These are phyloP conservation scores for Phymatotrichopsis omnivora DNA, from an alignment of 2,329 filamentous ascomycete species.

Conservation along the genomic window DNA sequence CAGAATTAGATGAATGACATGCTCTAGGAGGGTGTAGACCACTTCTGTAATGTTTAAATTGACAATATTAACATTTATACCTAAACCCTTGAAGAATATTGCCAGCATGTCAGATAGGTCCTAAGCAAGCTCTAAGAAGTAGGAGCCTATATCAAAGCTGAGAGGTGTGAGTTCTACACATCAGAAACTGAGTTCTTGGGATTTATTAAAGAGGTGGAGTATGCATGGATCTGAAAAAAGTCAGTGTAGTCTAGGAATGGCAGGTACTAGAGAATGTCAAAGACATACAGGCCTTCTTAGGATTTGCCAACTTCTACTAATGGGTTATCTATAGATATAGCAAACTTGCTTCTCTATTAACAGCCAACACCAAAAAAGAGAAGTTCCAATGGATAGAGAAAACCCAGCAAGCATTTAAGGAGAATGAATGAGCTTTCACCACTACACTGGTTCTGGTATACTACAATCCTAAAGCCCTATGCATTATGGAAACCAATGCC, in stretches of 20 bases:
- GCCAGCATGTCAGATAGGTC: conserved; percentile 30
- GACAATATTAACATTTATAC: conserved; percentile 27
- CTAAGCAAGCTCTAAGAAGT: conserved; percentile 26
- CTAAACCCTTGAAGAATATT: conserved; percentile 29
- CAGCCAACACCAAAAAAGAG: no score
- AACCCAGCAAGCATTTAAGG: no score
- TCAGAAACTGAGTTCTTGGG: conserved; percentile 32
- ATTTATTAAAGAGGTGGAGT: conserved; percentile 31
- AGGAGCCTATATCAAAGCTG: conserved; percentile 26
- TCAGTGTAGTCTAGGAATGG: conserved; percentile 31
- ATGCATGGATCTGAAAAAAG: conserved; percentile 30
- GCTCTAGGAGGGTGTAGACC: not conserved
- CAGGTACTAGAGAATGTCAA: conserved; percentile 21
- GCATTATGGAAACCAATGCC: no score
- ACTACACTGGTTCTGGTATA: no score
- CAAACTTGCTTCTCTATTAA: no score
- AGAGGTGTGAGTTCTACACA: conserved; percentile 34
- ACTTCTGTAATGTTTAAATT: not conserved
- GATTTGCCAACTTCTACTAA: no score
- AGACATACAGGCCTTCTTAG: no score
- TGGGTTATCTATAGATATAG: no score
- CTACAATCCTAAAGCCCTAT: no score
- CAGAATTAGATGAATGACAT: conserved; percentile 2
- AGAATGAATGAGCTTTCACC: no score
- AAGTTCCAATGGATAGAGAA: no score